Percentiles rank a stretch among this genome's conserved stretches.
Evolutionary conservation across 768 basidiomycete species (phyloP).

Genomic region (Suillus variegatus): DNA sequence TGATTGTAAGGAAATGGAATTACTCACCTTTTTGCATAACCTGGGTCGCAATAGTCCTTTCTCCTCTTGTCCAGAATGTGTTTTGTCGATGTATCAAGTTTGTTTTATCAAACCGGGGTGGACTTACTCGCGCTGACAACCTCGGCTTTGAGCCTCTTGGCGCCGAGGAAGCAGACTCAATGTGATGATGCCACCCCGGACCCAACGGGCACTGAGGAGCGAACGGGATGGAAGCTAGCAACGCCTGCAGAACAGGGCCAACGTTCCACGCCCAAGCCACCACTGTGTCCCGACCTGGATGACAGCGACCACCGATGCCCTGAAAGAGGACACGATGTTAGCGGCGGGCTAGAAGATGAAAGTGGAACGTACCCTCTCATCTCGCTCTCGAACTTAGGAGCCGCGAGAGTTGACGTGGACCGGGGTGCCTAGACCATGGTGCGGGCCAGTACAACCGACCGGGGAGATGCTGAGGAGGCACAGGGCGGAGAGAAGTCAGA

Average conservation of each 20-base stretch:
- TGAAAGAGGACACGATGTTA: background rate
- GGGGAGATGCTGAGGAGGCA: background rate
- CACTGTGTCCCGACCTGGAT: too few species aligned
- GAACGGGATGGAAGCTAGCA: background rate
- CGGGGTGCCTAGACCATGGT: background rate
- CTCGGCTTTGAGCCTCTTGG: background rate
- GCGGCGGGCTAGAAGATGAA: background rate
- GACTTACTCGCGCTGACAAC: background rate
- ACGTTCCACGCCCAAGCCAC: too few species aligned
- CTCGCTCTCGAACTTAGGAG: background rate
- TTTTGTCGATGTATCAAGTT: background rate
- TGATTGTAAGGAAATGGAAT: background rate
- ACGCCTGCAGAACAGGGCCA: background rate
- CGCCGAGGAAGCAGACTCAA: background rate
- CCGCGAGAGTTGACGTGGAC: background rate
- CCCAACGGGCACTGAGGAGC: background rate
- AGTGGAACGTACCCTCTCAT: background rate
- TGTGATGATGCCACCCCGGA: background rate
- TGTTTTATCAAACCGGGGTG: background rate
- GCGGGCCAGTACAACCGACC: background rate
- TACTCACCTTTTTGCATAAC: background rate
- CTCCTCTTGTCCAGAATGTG: background rate
- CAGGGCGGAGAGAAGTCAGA: background rate
- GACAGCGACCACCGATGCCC: too few species aligned
- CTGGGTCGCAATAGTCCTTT: background rate